Conservation (phyloP, 2,329 filamentous ascomycete species). For the Neoarthrinium moseri region DNA sequence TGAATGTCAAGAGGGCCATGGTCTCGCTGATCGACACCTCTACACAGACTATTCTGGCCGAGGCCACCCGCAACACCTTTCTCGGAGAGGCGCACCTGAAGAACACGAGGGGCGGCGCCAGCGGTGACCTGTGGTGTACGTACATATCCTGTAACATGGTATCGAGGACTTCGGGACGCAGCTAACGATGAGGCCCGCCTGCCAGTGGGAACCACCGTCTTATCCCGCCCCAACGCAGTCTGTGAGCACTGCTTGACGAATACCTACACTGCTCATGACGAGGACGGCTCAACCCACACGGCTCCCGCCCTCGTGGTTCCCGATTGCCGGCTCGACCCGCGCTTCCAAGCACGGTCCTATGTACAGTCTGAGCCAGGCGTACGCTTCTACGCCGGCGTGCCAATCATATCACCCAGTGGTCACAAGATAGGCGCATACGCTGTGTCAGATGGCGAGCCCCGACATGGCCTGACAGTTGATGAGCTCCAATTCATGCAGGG, state of each 20-base stretch:
- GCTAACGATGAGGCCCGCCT: conserved; percentile 25
- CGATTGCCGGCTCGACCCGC: conserved; percentile 29
- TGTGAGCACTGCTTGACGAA: too few species aligned
- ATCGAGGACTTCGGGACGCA: conserved; percentile 38
- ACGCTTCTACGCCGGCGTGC: conserved; percentile 18
- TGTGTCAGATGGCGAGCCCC: conserved; percentile 13
- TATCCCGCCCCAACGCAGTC: too few species aligned
- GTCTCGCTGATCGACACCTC: conserved; percentile 51
- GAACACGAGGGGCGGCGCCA: conserved; percentile 42
- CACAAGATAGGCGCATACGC: conserved; percentile 17
- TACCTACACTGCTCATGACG: too few species aligned
- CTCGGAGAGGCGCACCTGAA: conserved; percentile 41
- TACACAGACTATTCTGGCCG: conserved; percentile 49
- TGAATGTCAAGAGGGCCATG: conserved; percentile 40
- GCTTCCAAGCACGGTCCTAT: conserved; percentile 20
- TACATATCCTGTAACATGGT: too few species aligned
- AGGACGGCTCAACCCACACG: too few species aligned
- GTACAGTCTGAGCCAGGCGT: conserved; percentile 15
- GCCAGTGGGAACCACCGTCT: conserved; percentile 19
- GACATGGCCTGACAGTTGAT: conserved; percentile 41
- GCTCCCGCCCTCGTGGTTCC: conserved; percentile 29
- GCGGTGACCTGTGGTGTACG: too few species aligned
- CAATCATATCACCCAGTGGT: conserved; percentile 13
- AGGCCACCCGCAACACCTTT: conserved; percentile 42
- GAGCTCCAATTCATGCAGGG: conserved; percentile 56